A percentile compares a stretch with the other conserved stretches of the same genome.
Evolutionary conservation across 2,329 filamentous ascomycete species (phyloP).

Genomic region (Diaporthe citrichinensis): DNA sequence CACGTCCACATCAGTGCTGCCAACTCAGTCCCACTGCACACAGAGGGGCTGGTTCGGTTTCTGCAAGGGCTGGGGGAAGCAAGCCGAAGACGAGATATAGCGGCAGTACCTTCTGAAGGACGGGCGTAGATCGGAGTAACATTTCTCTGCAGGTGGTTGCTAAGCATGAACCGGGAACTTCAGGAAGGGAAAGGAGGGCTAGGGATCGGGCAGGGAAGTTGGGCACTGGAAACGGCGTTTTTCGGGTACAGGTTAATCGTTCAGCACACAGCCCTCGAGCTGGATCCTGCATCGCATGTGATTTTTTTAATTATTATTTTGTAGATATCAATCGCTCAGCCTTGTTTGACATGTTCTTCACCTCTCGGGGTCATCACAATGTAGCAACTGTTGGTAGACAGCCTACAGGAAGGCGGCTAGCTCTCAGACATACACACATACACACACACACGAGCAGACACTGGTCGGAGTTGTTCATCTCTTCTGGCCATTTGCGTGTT

Average conservation of each 20-base stretch:
- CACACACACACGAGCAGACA: not conserved
- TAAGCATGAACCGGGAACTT: not conserved
- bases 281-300: not conserved
- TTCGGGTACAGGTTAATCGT: not conserved
- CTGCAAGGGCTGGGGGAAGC: slow-evolving; percentile 56
- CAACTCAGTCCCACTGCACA: slow-evolving; percentile 51
- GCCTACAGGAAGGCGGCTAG: not conserved
- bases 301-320: not conserved
- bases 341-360: not conserved
- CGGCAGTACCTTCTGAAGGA: slow-evolving; percentile 23
- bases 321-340: slow-evolving; percentile 2
- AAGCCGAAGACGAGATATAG: slow-evolving; percentile 44
- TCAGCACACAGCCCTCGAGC: slow-evolving; percentile 13
- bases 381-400: not conserved
- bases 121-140: no score
- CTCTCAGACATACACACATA: no score
- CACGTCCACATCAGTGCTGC: slow-evolving; percentile 34
- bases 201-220: not conserved
- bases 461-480: not conserved
- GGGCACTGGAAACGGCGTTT: slow-evolving; percentile 10
- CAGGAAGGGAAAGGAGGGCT: not conserved
- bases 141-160: not conserved
- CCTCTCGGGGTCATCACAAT: not conserved
- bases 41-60: slow-evolving; percentile 58
- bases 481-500: not conserved